Conservation (phyloP, 176 grass and related monocot species). For the Juncus inflexus region DNA sequence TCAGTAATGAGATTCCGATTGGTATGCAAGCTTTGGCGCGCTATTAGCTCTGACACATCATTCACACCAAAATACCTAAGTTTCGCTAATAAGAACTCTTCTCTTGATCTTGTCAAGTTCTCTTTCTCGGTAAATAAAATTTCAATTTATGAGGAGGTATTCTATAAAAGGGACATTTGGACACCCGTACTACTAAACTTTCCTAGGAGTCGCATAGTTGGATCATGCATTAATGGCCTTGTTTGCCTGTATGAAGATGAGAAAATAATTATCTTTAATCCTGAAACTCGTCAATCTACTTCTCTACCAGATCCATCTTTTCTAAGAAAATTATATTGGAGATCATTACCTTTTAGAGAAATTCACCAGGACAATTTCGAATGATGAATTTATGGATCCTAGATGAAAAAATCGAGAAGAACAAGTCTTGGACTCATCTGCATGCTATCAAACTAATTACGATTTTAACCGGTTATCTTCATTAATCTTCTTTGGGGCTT, state of each 20-base stretch:
- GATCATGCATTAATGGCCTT: constrained; percentile 15
- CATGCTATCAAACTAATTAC: too few relatives aligned
- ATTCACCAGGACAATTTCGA: too few relatives aligned
- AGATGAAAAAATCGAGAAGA: too few relatives aligned
- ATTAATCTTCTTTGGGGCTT: too few relatives aligned
- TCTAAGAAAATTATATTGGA: too few relatives aligned
- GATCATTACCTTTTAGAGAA: too few relatives aligned
- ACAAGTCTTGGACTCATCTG: too few relatives aligned
- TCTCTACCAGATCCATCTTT: too few relatives aligned
- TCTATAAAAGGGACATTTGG: background rate
- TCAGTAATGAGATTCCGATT: background rate
- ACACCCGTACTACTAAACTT: background rate
- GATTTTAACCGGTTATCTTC: too few relatives aligned
- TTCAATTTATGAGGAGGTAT: background rate
- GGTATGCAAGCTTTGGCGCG: background rate
- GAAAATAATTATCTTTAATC: constrained; percentile 11
- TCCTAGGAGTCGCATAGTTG: background rate
- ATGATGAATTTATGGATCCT: too few relatives aligned
- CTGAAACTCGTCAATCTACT: background rate
- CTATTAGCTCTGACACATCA: background rate
- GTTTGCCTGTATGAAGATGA: background rate
- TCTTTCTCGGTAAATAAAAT: too few relatives aligned
- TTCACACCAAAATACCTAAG: background rate
- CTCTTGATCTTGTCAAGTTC: background rate
- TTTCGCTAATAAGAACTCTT: background rate